Evolutionary conservation across 1,139 yeast genomes (phyloP).

Genomic region (Sporopachydermia cereana): DNA sequence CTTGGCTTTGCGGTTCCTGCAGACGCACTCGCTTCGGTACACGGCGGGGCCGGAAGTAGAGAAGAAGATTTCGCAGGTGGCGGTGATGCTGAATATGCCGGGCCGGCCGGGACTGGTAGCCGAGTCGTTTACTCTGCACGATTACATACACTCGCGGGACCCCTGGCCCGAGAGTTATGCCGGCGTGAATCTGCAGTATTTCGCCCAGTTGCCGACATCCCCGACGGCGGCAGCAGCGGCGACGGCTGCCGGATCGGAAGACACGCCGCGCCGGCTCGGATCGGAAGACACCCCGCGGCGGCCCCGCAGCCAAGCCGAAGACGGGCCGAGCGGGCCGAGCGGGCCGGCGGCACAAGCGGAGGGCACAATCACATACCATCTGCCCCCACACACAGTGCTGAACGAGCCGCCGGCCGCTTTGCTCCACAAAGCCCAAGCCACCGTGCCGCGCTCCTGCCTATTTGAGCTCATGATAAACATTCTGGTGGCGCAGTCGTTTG

Average conservation of each 20-base stretch:
- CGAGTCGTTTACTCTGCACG: slow-evolving; percentile 1
- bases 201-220: background rate
- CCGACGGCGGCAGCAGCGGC: background rate
- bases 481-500: slow-evolving; percentile 61
- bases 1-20: slow-evolving; percentile 46
- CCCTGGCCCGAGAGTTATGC: background rate
- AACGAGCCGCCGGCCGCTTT: background rate
- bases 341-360: background rate
- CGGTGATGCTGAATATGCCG: slow-evolving; percentile 22
- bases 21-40: slow-evolving; percentile 31
- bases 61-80: slow-evolving; percentile 37
- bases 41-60: slow-evolving; percentile 34
- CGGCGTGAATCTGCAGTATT: background rate
- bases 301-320: background rate
- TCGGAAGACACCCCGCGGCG: background rate
- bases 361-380: background rate
- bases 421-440: background rate
- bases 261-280: background rate
- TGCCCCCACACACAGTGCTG: background rate
- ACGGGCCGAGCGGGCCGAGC: background rate
- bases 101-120: slow-evolving; percentile 2
- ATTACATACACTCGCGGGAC: background rate
- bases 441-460: slow-evolving; percentile 47
- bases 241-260: background rate
- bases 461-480: slow-evolving; percentile 52